phyloP scores from a whole-genome alignment of 2,329 filamentous ascomycete genomes.

The Amesomyces nigricolor region DNA sequence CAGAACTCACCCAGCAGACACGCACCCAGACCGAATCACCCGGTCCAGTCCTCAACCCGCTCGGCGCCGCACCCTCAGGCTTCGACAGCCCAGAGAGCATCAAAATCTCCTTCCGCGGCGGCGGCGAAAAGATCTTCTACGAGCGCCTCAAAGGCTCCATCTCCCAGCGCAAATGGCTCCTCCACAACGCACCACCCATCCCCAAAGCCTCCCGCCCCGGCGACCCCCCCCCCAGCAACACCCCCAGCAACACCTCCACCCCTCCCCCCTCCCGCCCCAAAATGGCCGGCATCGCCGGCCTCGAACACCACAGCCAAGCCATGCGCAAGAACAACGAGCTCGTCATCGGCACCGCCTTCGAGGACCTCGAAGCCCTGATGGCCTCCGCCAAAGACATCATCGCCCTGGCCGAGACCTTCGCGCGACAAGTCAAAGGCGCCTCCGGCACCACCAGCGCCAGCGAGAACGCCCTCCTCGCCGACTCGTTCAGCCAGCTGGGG shows the following conservation, averaged over 20 bases:
- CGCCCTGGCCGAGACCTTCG: conserved; percentile 83
- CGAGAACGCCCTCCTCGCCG: conserved; percentile 67
- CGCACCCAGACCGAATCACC: conserved; percentile 65
- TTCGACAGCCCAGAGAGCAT: conserved; percentile 65
- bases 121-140: conserved; percentile 84
- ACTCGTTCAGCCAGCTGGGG: conserved; percentile 77
- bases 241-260: conserved; percentile 18
- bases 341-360: conserved; percentile 89
- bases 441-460: conserved; percentile 40
- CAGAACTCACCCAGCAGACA: conserved; percentile 36
- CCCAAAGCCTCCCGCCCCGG: conserved; percentile 53
- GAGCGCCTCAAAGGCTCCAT: conserved; percentile 83
- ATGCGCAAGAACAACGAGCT: conserved; percentile 88
- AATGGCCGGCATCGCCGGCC: conserved; percentile 81
- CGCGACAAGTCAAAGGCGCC: conserved; percentile 55
- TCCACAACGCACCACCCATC: conserved; percentile 82
- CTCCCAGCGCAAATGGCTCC: conserved; percentile 90
- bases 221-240: conserved; percentile 32
- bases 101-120: conserved; percentile 85
- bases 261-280: conserved; percentile 40
- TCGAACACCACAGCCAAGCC: conserved; percentile 79
- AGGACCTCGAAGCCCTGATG: conserved; percentile 95
- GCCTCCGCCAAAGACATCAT: conserved; percentile 95
- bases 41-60: conserved; percentile 57
- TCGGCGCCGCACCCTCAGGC: conserved; percentile 29